Evolutionary conservation across 352 stramenopile species (phyloP), one percentile per base, ranked within the genome.

Genomic region (Phytophthora europaea): DNA sequence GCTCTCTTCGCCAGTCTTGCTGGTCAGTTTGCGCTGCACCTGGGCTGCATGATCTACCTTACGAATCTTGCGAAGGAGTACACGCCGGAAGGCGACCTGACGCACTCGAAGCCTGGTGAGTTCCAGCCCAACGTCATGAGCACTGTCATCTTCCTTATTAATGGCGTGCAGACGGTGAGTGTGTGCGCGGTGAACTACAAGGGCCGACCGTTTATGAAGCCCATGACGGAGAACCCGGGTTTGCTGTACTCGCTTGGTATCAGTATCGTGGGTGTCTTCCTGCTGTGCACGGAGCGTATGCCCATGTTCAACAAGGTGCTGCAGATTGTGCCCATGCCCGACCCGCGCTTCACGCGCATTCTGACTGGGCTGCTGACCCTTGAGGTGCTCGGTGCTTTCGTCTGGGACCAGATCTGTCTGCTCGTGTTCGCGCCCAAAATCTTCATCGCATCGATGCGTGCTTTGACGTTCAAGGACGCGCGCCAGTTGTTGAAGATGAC

Each of bases 181-280:
- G 98, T 99, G n/a, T 99, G 99, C 72, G 87, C 94, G 1, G 96
- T 99, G 18, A 99, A 99, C 85, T 99, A 99, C 90, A 94, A 97
- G 80, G 98, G 98, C 18, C 89, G 96, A 61, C 98, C 98, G 48
- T 99, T 99, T 88, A 99, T 99, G 94, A 97, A 99, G 85, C 95
- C 91, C 65, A 95, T 99, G 78, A 92, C 80, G 33, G 94, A 99
- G 57, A 99, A 99, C 78, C 94, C 94, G 12, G 78, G 95, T n/a
- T 72, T 99, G n/a, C 85, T 99, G 26, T 96, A 96, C 80, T 97
- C 91, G 60, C 87, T 97, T 2, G 89, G 89, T 0, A 81, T 96
- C 60, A 93, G 85, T 53, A 89, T 96, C 54, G 90, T 96, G 43
- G 91, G 88, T 22, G 89, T 96, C 26, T 96, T 96, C 94, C 85